A percentile compares a stretch with the other conserved stretches of the same genome.
Conservation (phyloP, 139 green algal genomes). For the Chlamydomonas schloesseri region DNA sequence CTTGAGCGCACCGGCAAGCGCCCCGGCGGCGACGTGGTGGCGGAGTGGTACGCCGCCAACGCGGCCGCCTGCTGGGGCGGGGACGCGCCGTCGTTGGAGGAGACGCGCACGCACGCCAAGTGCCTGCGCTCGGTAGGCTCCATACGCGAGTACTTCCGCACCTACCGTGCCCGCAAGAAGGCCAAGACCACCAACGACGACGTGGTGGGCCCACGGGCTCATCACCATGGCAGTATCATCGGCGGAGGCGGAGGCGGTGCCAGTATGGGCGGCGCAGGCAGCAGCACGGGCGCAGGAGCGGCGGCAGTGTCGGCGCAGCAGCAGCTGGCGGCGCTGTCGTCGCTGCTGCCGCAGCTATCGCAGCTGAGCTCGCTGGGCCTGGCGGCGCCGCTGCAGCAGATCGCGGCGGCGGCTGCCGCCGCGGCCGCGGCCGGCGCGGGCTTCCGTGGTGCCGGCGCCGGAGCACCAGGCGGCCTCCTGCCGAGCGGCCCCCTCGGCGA, state of each 20-base stretch:
- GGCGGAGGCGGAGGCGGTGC: too few relatives aligned
- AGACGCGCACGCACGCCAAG: constrained; percentile 49
- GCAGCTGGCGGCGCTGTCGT: not conserved
- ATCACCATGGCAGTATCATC: too few relatives aligned
- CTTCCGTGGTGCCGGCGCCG: too few relatives aligned
- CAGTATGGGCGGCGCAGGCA: not conserved
- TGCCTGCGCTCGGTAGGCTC: constrained; percentile 33
- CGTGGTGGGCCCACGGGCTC: too few relatives aligned
- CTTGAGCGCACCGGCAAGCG: constrained; percentile 29
- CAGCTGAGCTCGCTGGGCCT: not conserved
- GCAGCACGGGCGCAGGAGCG: not conserved
- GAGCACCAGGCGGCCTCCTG: too few relatives aligned
- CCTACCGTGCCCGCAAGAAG: constrained; percentile 16
- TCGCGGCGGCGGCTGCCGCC: too few relatives aligned
- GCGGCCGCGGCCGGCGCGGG: too few relatives aligned
- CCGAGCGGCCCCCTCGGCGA: too few relatives aligned
- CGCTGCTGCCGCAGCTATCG: constrained; percentile 12
- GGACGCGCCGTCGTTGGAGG: constrained; percentile 18
- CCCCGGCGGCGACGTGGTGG: not conserved
- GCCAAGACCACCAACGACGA: not conserved
- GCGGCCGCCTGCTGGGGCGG: not conserved
- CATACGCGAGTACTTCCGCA: constrained; percentile 44
- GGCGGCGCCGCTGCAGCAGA: not conserved
- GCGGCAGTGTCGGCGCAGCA: not conserved
- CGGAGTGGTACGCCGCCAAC: constrained; percentile 3